A percentile compares a stretch with the other conserved stretches of the same genome.
Conservation (phyloP, 2,329 filamentous ascomycete species). For the Fusarium buharicum region DNA sequence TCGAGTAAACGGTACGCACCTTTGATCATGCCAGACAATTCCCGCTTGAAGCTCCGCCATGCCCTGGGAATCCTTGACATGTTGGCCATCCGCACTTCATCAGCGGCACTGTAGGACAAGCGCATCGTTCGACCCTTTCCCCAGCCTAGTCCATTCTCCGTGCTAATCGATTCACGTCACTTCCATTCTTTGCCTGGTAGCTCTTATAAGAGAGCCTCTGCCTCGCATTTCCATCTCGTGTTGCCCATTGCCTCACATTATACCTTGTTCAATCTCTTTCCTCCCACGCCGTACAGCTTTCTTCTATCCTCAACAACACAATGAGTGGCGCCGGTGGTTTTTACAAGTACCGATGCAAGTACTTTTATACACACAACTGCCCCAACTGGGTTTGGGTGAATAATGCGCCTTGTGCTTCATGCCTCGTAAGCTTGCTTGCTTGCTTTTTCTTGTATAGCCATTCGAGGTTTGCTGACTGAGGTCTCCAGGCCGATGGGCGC, state of each 20-base stretch:
- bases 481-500: slow-evolving; percentile 60
- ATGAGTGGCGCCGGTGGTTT: slow-evolving; percentile 56
- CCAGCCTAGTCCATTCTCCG: slow-evolving; percentile 37
- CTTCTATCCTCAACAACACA: slow-evolving; percentile 23
- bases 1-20: slow-evolving; percentile 42
- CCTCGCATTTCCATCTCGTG: slow-evolving; percentile 27
- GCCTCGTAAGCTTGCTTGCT: slow-evolving; percentile 56
- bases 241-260: slow-evolving; percentile 25
- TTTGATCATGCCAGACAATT: slow-evolving; percentile 46
- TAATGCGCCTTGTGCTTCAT: slow-evolving; percentile 60
- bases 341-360: slow-evolving; percentile 66
- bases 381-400: slow-evolving; percentile 66
- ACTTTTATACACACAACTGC: slow-evolving; percentile 63
- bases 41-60: slow-evolving; percentile 42
- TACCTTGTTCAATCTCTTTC: slow-evolving; percentile 16
- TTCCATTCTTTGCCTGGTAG: slow-evolving; percentile 36
- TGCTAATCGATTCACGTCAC: slow-evolving; percentile 43
- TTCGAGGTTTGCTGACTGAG: slow-evolving; percentile 27
- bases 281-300: slow-evolving; percentile 7
- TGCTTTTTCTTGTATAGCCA: background rate
- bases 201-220: slow-evolving; percentile 42
- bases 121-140: slow-evolving; percentile 46
- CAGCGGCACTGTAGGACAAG: slow-evolving; percentile 42
- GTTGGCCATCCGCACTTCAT: slow-evolving; percentile 40
- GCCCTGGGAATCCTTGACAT: slow-evolving; percentile 44